A percentile compares a stretch with the other conserved stretches of the same genome.
Conservation (phyloP, 768 basidiomycete genomes). For the Suillus plorans region DNA sequence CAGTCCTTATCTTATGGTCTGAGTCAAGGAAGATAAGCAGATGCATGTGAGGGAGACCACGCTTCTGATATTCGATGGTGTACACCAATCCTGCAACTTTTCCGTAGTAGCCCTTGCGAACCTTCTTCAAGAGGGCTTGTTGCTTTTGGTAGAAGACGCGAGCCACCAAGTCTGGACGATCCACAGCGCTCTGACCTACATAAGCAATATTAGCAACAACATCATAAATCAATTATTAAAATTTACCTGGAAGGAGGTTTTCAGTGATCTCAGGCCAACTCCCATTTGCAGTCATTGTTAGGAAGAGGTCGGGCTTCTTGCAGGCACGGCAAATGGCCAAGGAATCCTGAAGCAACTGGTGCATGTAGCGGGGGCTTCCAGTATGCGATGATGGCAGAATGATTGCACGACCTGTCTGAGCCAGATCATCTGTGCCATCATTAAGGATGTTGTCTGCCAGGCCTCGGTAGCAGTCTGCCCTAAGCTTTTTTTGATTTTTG, state of each 20-base stretch:
- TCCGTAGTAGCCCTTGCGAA: constrained; percentile 44
- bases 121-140: constrained; percentile 32
- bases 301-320: constrained; percentile 42
- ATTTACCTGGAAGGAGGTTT: constrained; percentile 34
- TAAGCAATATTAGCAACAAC: too few relatives aligned
- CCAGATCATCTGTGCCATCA: constrained; percentile 26
- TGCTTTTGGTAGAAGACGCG: constrained; percentile 47
- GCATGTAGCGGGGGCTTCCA: constrained; percentile 40
- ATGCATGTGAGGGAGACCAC: constrained; percentile 56
- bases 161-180: constrained; percentile 48
- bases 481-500: constrained; percentile 34
- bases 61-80: constrained; percentile 59
- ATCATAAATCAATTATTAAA: not conserved
- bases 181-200: constrained; percentile 33
- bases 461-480: constrained; percentile 36
- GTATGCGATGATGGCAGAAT: constrained; percentile 39
- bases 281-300: constrained; percentile 55
- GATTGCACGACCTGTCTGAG: constrained; percentile 28
- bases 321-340: constrained; percentile 43
- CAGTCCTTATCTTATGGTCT: constrained; percentile 31
- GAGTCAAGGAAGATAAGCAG: constrained; percentile 42
- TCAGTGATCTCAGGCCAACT: constrained; percentile 45
- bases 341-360: constrained; percentile 43
- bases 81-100: constrained; percentile 42
- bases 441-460: constrained; percentile 27